Evolutionary conservation across 306 rosid genomes (phyloP).

Genomic region (Cicer pinnatifidum): DNA sequence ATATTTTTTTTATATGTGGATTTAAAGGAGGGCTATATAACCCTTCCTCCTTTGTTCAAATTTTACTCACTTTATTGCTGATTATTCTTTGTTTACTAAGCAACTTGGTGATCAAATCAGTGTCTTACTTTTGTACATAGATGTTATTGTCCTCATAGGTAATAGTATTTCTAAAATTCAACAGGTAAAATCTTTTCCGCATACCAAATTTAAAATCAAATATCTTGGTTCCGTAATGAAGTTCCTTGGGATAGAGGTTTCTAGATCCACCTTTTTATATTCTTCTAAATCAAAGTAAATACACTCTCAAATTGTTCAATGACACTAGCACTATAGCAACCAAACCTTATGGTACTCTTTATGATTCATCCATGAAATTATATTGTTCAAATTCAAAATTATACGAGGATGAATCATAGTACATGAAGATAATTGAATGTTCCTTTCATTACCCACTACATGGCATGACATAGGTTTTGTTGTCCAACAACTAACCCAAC

Average conservation of each 20-base stretch:
- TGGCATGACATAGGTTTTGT: neutral
- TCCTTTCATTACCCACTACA: neutral
- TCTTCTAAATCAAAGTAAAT: neutral
- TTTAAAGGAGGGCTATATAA: no score
- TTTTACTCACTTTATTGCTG: no score
- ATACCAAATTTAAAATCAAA: neutral
- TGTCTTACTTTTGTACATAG: neutral
- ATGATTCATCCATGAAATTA: neutral
- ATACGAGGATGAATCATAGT: neutral
- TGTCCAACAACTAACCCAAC: neutral
- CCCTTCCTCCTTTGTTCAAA: no score
- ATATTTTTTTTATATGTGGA: no score
- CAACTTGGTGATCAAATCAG: neutral
- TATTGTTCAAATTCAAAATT: neutral
- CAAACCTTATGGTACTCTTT: neutral
- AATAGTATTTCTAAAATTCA: neutral
- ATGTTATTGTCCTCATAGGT: neutral
- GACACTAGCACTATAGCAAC: neutral
- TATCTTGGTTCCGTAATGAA: neutral
- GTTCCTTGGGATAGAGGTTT: neutral
- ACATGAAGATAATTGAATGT: neutral
- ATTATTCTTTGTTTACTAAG: neutral
- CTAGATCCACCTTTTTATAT: neutral
- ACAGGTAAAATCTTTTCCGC: neutral
- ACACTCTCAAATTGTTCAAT: neutral